A percentile compares a stretch with the other conserved stretches of the same genome.
These are phyloP conservation scores for Cladosporium colombiae DNA, from an alignment of 2,329 filamentous ascomycete species.

Conservation along the genomic window DNA sequence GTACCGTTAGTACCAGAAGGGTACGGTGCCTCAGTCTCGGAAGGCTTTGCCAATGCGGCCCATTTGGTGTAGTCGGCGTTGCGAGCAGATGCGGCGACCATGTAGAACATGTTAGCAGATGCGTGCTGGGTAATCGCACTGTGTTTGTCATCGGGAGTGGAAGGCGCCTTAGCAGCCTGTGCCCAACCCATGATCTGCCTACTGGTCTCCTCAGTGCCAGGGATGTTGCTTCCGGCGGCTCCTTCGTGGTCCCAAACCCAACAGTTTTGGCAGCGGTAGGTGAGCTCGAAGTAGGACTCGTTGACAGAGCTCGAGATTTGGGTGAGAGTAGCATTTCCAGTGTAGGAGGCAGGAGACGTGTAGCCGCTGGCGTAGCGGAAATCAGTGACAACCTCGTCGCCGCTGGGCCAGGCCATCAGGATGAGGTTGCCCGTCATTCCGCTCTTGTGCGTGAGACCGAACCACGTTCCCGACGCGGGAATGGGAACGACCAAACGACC, in stretches of 20 bases:
- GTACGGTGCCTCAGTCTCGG: conserved; percentile 42
- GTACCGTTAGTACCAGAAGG: conserved; percentile 39
- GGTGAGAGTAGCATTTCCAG: conserved; percentile 62
- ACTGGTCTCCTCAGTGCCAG: conserved; percentile 37
- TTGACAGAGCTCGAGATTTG: conserved; percentile 61
- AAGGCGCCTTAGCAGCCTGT: conserved; percentile 31
- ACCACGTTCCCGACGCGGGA: conserved; percentile 54
- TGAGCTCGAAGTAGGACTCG: conserved; percentile 59
- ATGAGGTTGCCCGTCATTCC: conserved; percentile 61
- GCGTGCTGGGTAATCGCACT: conserved; percentile 57
- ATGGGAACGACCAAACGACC: conserved; percentile 55
- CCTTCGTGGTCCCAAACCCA: conserved; percentile 48
- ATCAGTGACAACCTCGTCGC: conserved; percentile 56
- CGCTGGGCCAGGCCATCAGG: conserved; percentile 59
- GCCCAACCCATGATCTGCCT: conserved; percentile 35
- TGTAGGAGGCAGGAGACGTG: conserved; percentile 58
- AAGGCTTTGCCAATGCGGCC: conserved; percentile 31
- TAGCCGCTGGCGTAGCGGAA: conserved; percentile 63
- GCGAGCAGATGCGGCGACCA: conserved; percentile 46
- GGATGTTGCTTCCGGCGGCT: conserved; percentile 42
- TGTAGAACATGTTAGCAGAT: conserved; percentile 55
- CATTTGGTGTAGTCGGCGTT: conserved; percentile 47
- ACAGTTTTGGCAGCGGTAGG: conserved; percentile 63
- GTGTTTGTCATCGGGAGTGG: conserved; percentile 40
- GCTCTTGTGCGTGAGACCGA: conserved; percentile 58